Evolutionary conservation across 202 grass and related monocot species (phyloP), one percentile per base, ranked within the genome.

Genomic region (Zoysia matrella): DNA sequence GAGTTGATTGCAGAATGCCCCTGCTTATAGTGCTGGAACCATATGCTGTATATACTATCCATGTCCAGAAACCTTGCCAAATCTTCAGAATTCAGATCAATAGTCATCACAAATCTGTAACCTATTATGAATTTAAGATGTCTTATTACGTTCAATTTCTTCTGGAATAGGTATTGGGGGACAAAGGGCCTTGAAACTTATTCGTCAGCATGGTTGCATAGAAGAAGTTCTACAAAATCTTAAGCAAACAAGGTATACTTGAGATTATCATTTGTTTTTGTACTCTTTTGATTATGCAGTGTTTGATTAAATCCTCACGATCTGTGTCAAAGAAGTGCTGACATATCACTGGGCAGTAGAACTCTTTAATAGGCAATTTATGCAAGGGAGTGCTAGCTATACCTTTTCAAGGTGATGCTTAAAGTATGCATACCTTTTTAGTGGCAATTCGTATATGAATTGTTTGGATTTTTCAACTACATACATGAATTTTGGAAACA

Each of bases 101-200:
- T 54, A 53, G 14, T 78, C 49, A 14, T 55, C 52, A 61, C 43
- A 49, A 58, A 48, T 66, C 43, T 47, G 45, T 73, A 76, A 6
- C 11, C 63, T 75, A 73, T 80, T 73, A 75, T 5, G 46, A 40
- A 51, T 77, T 51, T 76, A 47, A 72, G 51, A 9, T 64, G 67
- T 77, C 13, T 12, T 71, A 68, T 74, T 73, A 58, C 7, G 75
- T 69, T 52, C 47, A 48, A 48, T 14, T 61, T 74, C 50, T 56
- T 80, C 8, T 63, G 58, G 50, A 14, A 48, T 87, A 98, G 95
- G 95, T 75, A 98, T 98, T 81, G 95, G 95, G 56, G 92, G 92
- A 78, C 95, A 95, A 82, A 93, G 86, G 69, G 92, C 92, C 60
- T 83, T 95, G 73, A 98, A 98, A 88, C 90, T 98, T 87, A 95